Percentiles rank a stretch among this genome's conserved stretches.
Conservation (phyloP, 164 flowering plant species). For the Macadamia tetraphylla region DNA sequence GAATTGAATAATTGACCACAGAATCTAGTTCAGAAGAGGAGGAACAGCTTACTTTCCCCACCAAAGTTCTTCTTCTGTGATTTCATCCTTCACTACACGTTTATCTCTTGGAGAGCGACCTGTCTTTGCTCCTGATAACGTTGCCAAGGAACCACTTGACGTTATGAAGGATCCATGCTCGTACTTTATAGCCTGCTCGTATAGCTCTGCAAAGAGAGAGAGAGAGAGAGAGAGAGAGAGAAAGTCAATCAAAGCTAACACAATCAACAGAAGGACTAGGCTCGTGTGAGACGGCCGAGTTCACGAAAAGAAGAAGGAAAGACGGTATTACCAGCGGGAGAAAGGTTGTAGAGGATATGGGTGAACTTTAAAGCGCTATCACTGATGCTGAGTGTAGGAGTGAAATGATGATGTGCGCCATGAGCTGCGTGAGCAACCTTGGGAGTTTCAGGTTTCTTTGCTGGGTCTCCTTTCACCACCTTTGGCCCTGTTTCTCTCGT, state of each 20-base stretch:
- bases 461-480: slow-evolving; percentile 91
- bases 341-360: slow-evolving; percentile 94
- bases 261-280: too few relatives aligned
- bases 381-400: slow-evolving; percentile 54
- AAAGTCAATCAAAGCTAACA: neutral
- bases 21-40: neutral
- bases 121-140: slow-evolving; percentile 94
- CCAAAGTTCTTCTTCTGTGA: slow-evolving; percentile 75
- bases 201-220: slow-evolving; percentile 49
- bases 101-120: slow-evolving; percentile 93
- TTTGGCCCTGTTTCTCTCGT: slow-evolving; percentile 93
- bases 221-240: neutral
- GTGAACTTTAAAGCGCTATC: slow-evolving; percentile 93
- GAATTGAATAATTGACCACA: neutral
- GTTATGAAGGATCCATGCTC: slow-evolving; percentile 91
- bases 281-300: neutral
- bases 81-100: slow-evolving; percentile 84
- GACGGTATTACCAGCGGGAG: slow-evolving; percentile 64
- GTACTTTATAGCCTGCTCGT: slow-evolving; percentile 87
- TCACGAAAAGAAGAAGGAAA: neutral
- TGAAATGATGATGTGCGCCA: slow-evolving; percentile 26
- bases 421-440: slow-evolving; percentile 19
- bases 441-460: slow-evolving; percentile 44
- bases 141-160: slow-evolving; percentile 83
- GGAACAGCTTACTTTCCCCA: slow-evolving; percentile 89